Conservation (phyloP, 495 filamentous ascomycete genomes). For the Penicilliopsis zonata region DNA sequence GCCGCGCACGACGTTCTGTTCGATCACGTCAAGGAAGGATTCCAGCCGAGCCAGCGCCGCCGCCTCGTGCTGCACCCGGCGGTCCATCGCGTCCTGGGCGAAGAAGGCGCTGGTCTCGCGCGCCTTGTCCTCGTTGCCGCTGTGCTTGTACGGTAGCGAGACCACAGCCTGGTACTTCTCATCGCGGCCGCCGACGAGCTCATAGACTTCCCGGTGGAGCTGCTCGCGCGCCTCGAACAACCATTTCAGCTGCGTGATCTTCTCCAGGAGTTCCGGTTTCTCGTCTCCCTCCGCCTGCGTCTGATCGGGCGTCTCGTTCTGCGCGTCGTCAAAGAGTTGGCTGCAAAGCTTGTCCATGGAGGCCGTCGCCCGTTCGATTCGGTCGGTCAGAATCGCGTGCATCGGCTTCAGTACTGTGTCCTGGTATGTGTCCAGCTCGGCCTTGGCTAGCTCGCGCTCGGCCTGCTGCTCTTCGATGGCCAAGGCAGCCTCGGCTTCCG, state of each 20-base stretch:
- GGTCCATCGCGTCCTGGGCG: slow-evolving; percentile 56
- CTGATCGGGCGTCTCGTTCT: slow-evolving; percentile 59
- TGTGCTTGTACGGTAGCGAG: slow-evolving; percentile 64
- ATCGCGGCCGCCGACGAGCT: slow-evolving; percentile 72
- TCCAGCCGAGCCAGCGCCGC: slow-evolving; percentile 58
- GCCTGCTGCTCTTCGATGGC: slow-evolving; percentile 47
- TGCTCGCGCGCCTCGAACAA: slow-evolving; percentile 87
- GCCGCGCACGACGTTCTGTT: slow-evolving; percentile 73
- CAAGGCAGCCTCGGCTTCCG: slow-evolving; percentile 59
- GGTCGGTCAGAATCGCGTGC: slow-evolving; percentile 54
- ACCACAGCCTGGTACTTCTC: slow-evolving; percentile 75
- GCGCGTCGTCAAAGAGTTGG: slow-evolving; percentile 61
- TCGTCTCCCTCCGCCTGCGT: slow-evolving; percentile 93
- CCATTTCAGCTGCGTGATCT: slow-evolving; percentile 92
- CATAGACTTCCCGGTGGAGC: slow-evolving; percentile 72
- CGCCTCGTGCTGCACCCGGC: slow-evolving; percentile 50
- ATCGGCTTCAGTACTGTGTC: slow-evolving; percentile 62
- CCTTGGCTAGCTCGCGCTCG: slow-evolving; percentile 50
- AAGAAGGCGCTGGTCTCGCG: slow-evolving; percentile 73
- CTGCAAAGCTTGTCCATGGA: slow-evolving; percentile 60
- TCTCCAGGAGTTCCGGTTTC: slow-evolving; percentile 86
- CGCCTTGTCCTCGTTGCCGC: slow-evolving; percentile 59
- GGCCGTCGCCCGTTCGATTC: slow-evolving; percentile 48
- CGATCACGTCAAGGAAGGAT: slow-evolving; percentile 69
- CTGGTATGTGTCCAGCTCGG: slow-evolving; percentile 69